Evolutionary conservation across 139 green algal genomes (phyloP).

Genomic region (Haematococcus lacustris): DNA sequence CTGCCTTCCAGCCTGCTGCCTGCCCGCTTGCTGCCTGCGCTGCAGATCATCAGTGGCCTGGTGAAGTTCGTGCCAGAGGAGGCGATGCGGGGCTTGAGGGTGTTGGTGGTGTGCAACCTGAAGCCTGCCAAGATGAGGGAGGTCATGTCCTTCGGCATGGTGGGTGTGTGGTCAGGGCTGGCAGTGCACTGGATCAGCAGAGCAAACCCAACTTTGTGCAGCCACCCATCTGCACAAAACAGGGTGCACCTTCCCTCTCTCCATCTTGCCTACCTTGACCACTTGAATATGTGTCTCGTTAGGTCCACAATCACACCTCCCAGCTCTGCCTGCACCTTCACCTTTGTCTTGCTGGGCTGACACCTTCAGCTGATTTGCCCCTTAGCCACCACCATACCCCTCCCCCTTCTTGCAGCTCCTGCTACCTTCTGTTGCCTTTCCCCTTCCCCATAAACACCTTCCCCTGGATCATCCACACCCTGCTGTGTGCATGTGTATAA

Average conservation of each 20-base stretch:
- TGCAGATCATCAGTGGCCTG: slow-evolving; percentile 78
- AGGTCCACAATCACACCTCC: too few species aligned
- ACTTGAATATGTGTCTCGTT: too few species aligned
- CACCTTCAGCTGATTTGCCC: too few species aligned
- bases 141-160: slow-evolving; percentile 81
- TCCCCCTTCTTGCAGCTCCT: background rate
- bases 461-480: too few species aligned
- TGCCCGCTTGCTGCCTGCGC: background rate
- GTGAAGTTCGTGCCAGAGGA: slow-evolving; percentile 89
- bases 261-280: too few species aligned
- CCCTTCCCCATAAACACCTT: too few species aligned
- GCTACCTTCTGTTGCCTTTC: too few species aligned
- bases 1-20: background rate
- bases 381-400: background rate
- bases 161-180: slow-evolving; percentile 19
- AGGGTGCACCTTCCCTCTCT: background rate
- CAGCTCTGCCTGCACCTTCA: too few species aligned
- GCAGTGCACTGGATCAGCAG: background rate
- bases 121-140: slow-evolving; percentile 96
- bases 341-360: too few species aligned
- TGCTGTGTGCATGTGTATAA: too few species aligned
- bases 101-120: slow-evolving; percentile 90
- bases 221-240: background rate
- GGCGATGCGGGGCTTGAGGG: slow-evolving; percentile 66
- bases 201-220: too few species aligned